Percentiles rank a stretch among this genome's conserved stretches.
phyloP scores from a whole-genome alignment of 208 protist genomes.

The Trypanosoma boissoni region DNA sequence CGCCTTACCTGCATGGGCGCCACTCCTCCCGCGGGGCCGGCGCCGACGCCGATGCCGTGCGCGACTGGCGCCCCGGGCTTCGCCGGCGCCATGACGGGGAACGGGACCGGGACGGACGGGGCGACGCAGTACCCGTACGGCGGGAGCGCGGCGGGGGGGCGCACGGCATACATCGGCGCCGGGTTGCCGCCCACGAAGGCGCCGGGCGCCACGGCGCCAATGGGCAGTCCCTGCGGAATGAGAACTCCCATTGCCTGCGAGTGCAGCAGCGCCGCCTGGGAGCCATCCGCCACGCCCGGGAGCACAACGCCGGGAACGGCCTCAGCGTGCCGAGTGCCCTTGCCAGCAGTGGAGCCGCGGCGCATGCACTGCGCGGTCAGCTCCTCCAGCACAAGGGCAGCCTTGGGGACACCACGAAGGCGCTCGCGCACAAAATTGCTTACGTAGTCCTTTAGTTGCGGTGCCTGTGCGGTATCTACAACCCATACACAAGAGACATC shows the following conservation, averaged over 20 bases:
- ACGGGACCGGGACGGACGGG: neutral
- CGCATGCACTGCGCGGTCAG: slow-evolving; percentile 41
- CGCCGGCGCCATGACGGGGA: neutral
- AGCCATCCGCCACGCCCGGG: too few relatives aligned
- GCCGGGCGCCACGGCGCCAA: too few relatives aligned
- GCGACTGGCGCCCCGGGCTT: too few relatives aligned
- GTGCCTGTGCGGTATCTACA: slow-evolving; percentile 34
- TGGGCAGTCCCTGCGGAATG: too few relatives aligned
- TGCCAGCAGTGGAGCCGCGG: slow-evolving; percentile 3
- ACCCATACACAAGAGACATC: slow-evolving; percentile 79
- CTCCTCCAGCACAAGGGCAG: slow-evolving; percentile 70
- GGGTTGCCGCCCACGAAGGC: neutral
- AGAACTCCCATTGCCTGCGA: too few relatives aligned
- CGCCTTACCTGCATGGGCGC: too few relatives aligned
- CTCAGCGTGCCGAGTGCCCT: too few relatives aligned
- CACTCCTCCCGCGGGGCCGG: too few relatives aligned
- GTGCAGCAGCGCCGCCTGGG: neutral
- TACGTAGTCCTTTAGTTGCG: slow-evolving; percentile 45
- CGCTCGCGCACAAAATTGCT: slow-evolving; percentile 55
- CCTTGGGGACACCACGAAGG: slow-evolving; percentile 74
- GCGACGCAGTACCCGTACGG: neutral
- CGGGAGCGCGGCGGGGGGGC: slow-evolving; percentile 1
- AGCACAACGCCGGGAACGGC: slow-evolving; percentile 3
- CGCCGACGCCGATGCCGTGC: too few relatives aligned
- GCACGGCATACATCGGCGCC: slow-evolving; percentile 4